phyloP scores from a whole-genome alignment of 2,329 filamentous ascomycete species.

The Aureobasidium namibiae region DNA sequence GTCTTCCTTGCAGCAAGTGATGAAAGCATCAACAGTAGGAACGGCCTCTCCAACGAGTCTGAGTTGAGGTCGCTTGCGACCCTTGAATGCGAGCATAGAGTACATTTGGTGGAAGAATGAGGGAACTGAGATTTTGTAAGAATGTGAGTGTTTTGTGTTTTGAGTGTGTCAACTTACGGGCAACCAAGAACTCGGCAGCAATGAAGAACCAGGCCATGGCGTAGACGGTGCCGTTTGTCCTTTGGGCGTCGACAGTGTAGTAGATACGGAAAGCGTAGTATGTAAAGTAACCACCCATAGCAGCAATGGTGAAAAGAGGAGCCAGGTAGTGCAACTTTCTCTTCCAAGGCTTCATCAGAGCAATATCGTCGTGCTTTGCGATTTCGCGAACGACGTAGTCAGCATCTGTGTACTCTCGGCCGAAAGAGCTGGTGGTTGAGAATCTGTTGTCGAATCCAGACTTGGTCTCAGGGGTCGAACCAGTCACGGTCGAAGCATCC shows the following conservation, averaged over 20 bases:
- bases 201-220: conserved; percentile 13
- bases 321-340: conserved; percentile 13
- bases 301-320: conserved; percentile 11
- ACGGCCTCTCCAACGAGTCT: conserved; percentile 21
- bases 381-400: conserved; percentile 11
- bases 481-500: conserved; percentile 6
- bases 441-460: conserved; percentile 11
- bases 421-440: conserved; percentile 11
- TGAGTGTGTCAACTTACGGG: neutral
- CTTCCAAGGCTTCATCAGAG: conserved; percentile 10
- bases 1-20: conserved; percentile 38
- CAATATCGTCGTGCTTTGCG: conserved; percentile 13
- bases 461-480: conserved; percentile 11
- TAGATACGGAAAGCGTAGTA: conserved; percentile 15
- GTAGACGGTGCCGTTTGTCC: neutral
- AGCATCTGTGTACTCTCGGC: conserved; percentile 4
- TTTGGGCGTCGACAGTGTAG: conserved; percentile 11
- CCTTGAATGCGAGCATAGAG: conserved; percentile 16
- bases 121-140: conserved; percentile 43
- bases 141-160: neutral
- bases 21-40: conserved; percentile 36
- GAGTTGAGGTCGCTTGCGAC: conserved; percentile 13
- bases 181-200: conserved; percentile 10
- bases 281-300: conserved; percentile 7
- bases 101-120: conserved; percentile 84